Evolutionary conservation across 805 yeast genomes (phyloP).

Genomic region (Kodamaea leandrae): DNA sequence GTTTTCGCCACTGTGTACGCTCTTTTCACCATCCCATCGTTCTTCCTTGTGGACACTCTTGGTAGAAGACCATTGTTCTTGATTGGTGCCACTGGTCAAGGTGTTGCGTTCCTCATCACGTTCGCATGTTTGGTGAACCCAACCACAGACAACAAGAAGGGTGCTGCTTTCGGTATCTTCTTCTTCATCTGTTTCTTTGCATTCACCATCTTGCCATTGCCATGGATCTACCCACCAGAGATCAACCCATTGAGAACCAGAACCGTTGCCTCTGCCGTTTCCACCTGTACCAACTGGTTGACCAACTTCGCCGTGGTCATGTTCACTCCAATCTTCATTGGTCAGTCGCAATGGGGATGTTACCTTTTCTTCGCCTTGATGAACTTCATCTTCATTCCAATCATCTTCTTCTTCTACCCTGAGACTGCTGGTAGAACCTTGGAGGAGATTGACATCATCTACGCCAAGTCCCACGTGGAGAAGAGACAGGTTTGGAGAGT

Average conservation of each 20-base stretch:
- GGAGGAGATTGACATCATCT: conserved; percentile 55
- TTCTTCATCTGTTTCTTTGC: conserved; percentile 44
- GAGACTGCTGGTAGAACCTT: conserved; percentile 45
- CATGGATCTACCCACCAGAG: conserved; percentile 50
- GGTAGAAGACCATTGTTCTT: conserved; percentile 47
- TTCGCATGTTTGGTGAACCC: conserved; percentile 38
- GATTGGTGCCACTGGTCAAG: conserved; percentile 44
- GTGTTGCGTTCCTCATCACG: conserved; percentile 38
- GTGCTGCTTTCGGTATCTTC: conserved; percentile 47
- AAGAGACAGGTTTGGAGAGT: conserved; percentile 59
- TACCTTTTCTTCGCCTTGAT: conserved; percentile 42
- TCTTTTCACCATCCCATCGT: conserved; percentile 46
- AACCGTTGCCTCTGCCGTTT: conserved; percentile 43
- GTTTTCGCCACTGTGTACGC: conserved; percentile 61
- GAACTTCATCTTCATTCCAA: conserved; percentile 37
- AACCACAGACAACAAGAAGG: conserved; percentile 37
- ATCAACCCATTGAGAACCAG: conserved; percentile 47
- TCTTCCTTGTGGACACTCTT: conserved; percentile 40
- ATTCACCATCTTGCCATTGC: conserved; percentile 44
- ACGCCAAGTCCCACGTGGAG: conserved; percentile 60
- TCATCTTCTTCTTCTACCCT: conserved; percentile 45
- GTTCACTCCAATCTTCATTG: conserved; percentile 45
- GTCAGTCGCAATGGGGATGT: conserved; percentile 37
- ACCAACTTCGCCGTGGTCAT: conserved; percentile 45
- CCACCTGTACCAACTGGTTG: conserved; percentile 47